Percentiles rank a stretch among this genome's conserved stretches.
These are phyloP conservation scores for Aspergillus olivimuriae DNA, from an alignment of 495 filamentous ascomycete genomes.

Conservation along the genomic window DNA sequence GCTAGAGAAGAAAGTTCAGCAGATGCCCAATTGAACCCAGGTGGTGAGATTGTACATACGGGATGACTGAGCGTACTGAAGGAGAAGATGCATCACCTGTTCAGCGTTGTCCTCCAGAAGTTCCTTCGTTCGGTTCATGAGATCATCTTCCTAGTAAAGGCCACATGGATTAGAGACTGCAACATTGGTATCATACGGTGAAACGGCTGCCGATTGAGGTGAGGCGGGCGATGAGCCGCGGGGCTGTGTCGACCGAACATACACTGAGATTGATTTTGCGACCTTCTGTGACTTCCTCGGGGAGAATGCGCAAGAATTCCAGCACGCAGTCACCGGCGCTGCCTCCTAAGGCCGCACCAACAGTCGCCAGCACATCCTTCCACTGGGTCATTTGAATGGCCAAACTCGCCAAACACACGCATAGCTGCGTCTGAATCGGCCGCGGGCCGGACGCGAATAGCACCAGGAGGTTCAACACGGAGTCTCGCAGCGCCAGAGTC, in stretches of 20 bases:
- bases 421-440: constrained; percentile 89
- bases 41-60: constrained; percentile 46
- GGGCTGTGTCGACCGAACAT: constrained; percentile 55
- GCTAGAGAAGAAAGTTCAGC: constrained; percentile 19
- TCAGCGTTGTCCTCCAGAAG: constrained; percentile 84
- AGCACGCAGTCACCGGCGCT: constrained; percentile 77
- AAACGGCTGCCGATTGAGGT: constrained; percentile 14
- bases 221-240: constrained; percentile 8
- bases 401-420: constrained; percentile 86
- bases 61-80: constrained; percentile 85
- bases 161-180: constrained; percentile 43
- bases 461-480: constrained; percentile 71
- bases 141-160: constrained; percentile 79
- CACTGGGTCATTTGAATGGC: constrained; percentile 94
- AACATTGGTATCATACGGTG: constrained; percentile 15
- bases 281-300: constrained; percentile 98
- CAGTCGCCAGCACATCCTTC: constrained; percentile 84
- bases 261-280: constrained; percentile 97
- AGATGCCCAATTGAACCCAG: not conserved
- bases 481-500: constrained; percentile 69
- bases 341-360: constrained; percentile 72
- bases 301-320: constrained; percentile 92
- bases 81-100: constrained; percentile 76
- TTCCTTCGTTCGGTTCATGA: constrained; percentile 72
- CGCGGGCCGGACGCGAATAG: constrained; percentile 75